These are phyloP conservation scores for Athelia psychrophila DNA, from an alignment of 1,284 basidiomycete species.

Conservation along the genomic window DNA sequence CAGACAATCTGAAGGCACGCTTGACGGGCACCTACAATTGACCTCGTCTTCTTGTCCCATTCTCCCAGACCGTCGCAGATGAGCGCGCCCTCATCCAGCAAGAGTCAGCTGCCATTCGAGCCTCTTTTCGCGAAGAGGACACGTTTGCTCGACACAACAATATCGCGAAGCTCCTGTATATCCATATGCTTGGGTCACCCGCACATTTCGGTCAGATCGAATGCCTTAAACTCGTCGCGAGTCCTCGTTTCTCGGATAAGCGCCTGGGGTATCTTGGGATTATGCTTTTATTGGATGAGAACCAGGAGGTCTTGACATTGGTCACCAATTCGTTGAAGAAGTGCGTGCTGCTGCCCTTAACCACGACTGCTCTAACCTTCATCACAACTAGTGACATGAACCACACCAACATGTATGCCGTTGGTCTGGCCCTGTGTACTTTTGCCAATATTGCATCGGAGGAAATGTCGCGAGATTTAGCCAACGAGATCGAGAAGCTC, in stretches of 20 bases:
- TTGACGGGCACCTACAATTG: slow-evolving; percentile 5
- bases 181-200: slow-evolving; percentile 99
- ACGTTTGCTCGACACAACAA: slow-evolving; percentile 93
- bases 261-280: slow-evolving; percentile 96
- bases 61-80: slow-evolving; percentile 89
- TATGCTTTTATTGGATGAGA: slow-evolving; percentile 97
- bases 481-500: slow-evolving; percentile 97
- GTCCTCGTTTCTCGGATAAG: slow-evolving; percentile 96
- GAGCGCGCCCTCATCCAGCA: slow-evolving; percentile 97
- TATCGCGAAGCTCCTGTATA: slow-evolving; percentile 97
- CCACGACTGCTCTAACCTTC: not conserved
- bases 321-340: slow-evolving; percentile 99
- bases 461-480: slow-evolving; percentile 96
- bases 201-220: slow-evolving; percentile 99
- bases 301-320: slow-evolving; percentile 95
- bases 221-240: slow-evolving; percentile 98
- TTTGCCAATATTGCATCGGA: slow-evolving; percentile 99
- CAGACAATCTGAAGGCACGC: slow-evolving; percentile 9
- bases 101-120: slow-evolving; percentile 96
- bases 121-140: slow-evolving; percentile 97
- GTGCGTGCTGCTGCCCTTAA: slow-evolving; percentile 43
- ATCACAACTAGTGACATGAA: slow-evolving; percentile 88
- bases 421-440: slow-evolving; percentile 95
- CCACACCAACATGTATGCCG: slow-evolving; percentile 98
- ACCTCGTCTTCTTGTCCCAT: slow-evolving; percentile 21